Base-by-base conservation (phyloP, 257 asterid species). In the Nicotiana benthamiana region DNA sequence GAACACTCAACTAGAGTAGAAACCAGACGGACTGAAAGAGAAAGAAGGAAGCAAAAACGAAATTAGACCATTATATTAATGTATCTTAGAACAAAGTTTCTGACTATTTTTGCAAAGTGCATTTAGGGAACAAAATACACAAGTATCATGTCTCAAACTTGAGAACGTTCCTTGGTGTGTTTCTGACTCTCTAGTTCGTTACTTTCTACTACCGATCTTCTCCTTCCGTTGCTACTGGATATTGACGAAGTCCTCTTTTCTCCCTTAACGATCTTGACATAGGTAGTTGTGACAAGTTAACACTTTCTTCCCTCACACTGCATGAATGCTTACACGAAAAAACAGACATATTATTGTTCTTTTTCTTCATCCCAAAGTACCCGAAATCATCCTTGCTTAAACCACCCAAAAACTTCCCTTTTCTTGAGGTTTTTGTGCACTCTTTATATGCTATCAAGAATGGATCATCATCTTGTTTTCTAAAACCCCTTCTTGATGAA, bases 401-500 rank as follows among this genome's bases (percentile, higher is more conserved):
- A 62, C 80, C 75, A 52, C 8, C 77, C 5, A 17, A 11, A 30
- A 32, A 12, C 83, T 83, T 88, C 8, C 85, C 90, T 36, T 87
- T 87, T 60, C 20, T 84, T 5, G 76, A 57, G 78, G 88, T 87
- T 87, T 90, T 92, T 0, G 98, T 94, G 56, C 93, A 92, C 89
- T 94, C 97, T 83, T 83, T 87, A 43, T 85, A 89, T 17, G 98
- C 97, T 18, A 87, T 86, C 27, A 90, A 82, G 72, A 94, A 94
- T 5, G 98, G 98, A 75, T 94, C 98, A 20, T 93, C 91, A 2
- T 48, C 83, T 46, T 79, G 12, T 84, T 81, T 89, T 82, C 74
- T 85, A 8, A 77, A 51, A 26, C 89, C 90, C 82, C 84, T 91
- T 86, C 68, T 87, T 0, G 91, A 86, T 2, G 82, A 77, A 51